Evolutionary conservation across 257 asterid species (phyloP), one percentile per base, ranked within the genome.

Genomic region (Petunia axillaris): DNA sequence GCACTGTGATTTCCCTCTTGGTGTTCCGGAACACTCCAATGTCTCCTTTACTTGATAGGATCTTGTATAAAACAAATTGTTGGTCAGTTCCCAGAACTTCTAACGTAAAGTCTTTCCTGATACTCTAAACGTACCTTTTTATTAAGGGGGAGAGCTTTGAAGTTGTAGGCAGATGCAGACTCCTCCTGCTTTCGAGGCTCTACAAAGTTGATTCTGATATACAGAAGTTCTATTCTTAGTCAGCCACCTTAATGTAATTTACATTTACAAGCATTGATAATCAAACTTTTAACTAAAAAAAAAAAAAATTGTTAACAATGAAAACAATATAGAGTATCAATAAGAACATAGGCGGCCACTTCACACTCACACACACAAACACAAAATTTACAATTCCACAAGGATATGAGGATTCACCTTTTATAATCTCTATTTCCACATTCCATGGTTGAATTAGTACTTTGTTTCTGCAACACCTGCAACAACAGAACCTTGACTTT

Each of bases 1-100:
- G 96, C 77, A 91, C 93, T 37, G 97, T 95, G 74, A 87, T 76
- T 82, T 90, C 98, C 86, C 87, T 87, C 89, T 92, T 95, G 82
- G 50, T 81, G 85, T 89, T 93, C 40, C 94, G 86, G 71, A 89
- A 91, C 81, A 92, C 82, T 55, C 98, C 99, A 76, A 91, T 85
- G 63, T 92, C 97, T 74, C 98, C 99, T 89, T 91, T 95, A 92
- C 99, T 93, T 43, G 92, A 86, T 78, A 95, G 85, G 79, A 95
- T 90, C 99, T 92, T 25, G 90, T 60, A 80, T 43, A 25, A 62
- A 50, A 44, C 10, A n/a, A 71, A 75, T 10, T 40, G 76, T 71
- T 63, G 64, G 25, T 71, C 25, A 40, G 68, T 41, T 78, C 50
- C 48, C 59, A 50, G 11, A 76, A 78, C 57, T n/a, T 50, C 74